Evolutionary conservation across 179 eudicot genomes (phyloP), one percentile per base, ranked within the genome.

Genomic region (Spergularia azorica): DNA sequence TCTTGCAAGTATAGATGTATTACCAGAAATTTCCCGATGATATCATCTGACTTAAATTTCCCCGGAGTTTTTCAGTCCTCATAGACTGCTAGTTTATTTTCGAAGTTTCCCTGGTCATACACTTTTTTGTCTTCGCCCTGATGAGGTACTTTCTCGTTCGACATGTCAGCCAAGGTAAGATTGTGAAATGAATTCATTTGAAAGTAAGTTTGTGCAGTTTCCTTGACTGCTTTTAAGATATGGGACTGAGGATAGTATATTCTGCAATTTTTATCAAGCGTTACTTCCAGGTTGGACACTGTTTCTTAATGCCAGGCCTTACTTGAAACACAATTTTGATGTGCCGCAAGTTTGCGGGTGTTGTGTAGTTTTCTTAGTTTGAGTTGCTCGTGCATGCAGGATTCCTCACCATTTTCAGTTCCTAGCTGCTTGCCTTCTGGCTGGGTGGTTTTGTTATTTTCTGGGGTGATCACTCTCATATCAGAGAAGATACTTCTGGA

Each of bases 341-440:
- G 61, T 62, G n/a, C 39, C 48, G 51, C 13, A 8, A 55, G 38
- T 4, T 17, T 14, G n/a, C 56, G 48, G 14, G 6, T 50, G 38
- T 36, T 75, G 21, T 56, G 69, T 63, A 32, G 16, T n/a, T 46
- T 66, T 1, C 56, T 48, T 46, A 69, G 59, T 54, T 63, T 68
- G 38, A 21, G 13, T 39, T n/a, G 71, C 54, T 72, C 17, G 10
- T 62, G 18, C 75, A 38, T 38, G 54, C 88, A 96, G 97, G 98
- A 81, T 73, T 88, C 95, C 39, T 83, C 87, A 38, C 85, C 93
- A 20, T 96, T 96, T 77, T 89, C 98, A 72, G 89, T 94, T 57
- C 73, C 72, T 62, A 80, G 83, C 79, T 96, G 99, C 87, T 86
- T 96, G 84, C 99, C 99, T 46, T 88, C 93, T 2, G 99, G 99